Base-by-base conservation (phyloP, 2,329 filamentous ascomycete genomes). In the Cephalotrichum gorgonifer region DNA sequence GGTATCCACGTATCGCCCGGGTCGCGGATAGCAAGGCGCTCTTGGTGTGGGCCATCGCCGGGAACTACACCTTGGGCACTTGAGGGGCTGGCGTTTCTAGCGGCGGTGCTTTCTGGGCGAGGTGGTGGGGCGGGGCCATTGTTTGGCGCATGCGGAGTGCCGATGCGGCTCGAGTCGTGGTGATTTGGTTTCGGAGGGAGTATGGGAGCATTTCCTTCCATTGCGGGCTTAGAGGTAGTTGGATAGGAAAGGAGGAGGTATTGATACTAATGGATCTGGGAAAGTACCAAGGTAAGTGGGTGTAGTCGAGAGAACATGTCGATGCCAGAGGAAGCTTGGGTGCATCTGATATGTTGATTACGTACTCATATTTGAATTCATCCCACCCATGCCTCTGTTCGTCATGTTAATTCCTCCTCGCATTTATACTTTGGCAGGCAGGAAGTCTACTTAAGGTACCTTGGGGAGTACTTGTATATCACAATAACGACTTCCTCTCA, bases 1-100 rank as follows among this genome's bases (percentile, higher is more conserved):
- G 89, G 89, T 3, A 95, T 73, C 89, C 89, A 95, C 54, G 82
- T 77, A 47, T 86, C 80, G 20, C 82, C 79, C 0, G 79, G 79
- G 55, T 83, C 80, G 3, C n/a, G 15, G 17, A 39, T 11, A 39
- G 47, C 20, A 2, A 22, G 22, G 14, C 26, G 26, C 12, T 30
- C 27, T 3, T 23, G 43, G 31, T 39, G 27, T 12, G 6, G 8
- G n/a, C 6, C 33, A 20, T 47, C 35, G 22, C 20, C 22, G n/a
- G 35, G 17, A 39, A 20, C n/a, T 20, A 11, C 35, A 20, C 17
- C 7, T 4, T 39, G 35, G 35, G 4, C 35, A 20, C 17, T 39
- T 20, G n/a, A 22, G 17, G 35, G 35, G n/a, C 41, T 28, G 17
- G 31, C 28, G 27, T 28, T 33, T 26, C 30, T 6, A 15, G 20